Evolutionary conservation across 2,329 filamentous ascomycete species (phyloP).

Genomic region (Pseudodiploospora longispora): DNA sequence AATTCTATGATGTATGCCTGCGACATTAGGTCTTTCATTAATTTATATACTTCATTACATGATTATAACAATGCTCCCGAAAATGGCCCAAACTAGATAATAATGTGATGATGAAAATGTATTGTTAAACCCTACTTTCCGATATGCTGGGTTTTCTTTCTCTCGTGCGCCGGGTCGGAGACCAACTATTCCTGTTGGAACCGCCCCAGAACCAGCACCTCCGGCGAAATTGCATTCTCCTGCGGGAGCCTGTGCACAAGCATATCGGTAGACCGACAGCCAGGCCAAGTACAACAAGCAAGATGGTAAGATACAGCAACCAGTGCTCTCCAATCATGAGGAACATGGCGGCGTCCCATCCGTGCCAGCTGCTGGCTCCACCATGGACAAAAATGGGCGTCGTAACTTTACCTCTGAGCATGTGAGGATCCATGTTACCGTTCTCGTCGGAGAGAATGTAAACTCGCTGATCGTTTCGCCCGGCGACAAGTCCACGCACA

Average conservation of each 20-base stretch:
- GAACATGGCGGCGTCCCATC: slow-evolving; percentile 16
- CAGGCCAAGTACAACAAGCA: slow-evolving; percentile 5
- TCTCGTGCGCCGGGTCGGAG: slow-evolving; percentile 1
- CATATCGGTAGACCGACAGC: slow-evolving; percentile 2
- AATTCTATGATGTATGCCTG: no score
- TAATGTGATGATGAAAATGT: no score
- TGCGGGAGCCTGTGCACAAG: slow-evolving; percentile 3
- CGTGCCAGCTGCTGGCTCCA: slow-evolving; percentile 18
- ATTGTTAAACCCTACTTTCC: no score
- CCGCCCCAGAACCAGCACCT: slow-evolving; percentile 7
- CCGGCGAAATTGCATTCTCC: slow-evolving; percentile 2
- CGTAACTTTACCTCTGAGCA: slow-evolving; percentile 15
- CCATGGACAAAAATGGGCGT: slow-evolving; percentile 17
- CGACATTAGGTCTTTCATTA: no score
- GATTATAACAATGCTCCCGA: no score
- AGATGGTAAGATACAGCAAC: slow-evolving; percentile 5
- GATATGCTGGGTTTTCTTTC: slow-evolving; percentile 7
- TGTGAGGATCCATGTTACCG: slow-evolving; percentile 15
- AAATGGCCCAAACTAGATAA: no score
- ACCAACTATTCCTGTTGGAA: slow-evolving; percentile 5
- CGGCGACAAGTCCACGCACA: slow-evolving; percentile 8
- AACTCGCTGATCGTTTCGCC: slow-evolving; percentile 4
- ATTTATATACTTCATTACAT: no score
- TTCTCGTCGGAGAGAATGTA: slow-evolving; percentile 10
- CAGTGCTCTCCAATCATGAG: slow-evolving; percentile 15